phyloP scores from a whole-genome alignment of 2,329 filamentous ascomycete species.

The Ceratocystiopsis brevicomis region DNA sequence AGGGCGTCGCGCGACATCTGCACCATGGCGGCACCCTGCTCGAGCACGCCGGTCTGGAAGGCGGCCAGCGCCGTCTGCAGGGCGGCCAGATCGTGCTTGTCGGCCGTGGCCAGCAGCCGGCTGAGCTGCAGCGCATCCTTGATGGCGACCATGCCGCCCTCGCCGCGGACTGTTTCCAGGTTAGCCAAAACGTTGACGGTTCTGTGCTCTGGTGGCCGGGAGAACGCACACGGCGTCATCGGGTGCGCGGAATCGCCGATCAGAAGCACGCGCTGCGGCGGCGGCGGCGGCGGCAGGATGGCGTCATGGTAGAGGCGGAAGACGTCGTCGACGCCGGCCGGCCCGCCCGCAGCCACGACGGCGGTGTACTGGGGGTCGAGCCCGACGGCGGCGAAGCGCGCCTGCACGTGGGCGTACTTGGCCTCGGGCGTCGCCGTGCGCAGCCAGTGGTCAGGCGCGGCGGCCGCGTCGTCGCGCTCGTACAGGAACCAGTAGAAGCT shows the following conservation, averaged over 20 bases:
- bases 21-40: slow-evolving; percentile 12
- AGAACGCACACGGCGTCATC: slow-evolving; percentile 24
- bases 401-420: slow-evolving; percentile 2
- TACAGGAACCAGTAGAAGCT: slow-evolving; percentile 15
- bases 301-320: slow-evolving; percentile 8
- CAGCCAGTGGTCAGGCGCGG: slow-evolving; percentile 17
- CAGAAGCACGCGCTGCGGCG: slow-evolving; percentile 18
- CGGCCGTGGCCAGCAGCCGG: slow-evolving; percentile 9
- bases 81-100: not conserved
- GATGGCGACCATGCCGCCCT: slow-evolving; percentile 28
- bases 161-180: slow-evolving; percentile 20
- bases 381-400: not conserved
- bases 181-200: not conserved
- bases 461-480: slow-evolving; percentile 8
- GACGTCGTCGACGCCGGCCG: slow-evolving; percentile 13
- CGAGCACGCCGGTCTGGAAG: slow-evolving; percentile 13
- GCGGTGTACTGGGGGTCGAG: slow-evolving; percentile 6
- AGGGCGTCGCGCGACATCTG: slow-evolving; percentile 3
- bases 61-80: slow-evolving; percentile 9
- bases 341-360: slow-evolving; percentile 15
- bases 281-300: slow-evolving; percentile 18
- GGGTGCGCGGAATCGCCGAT: slow-evolving; percentile 28
- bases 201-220: no score
- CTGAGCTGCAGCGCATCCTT: slow-evolving; percentile 17
- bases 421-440: slow-evolving; percentile 6